These are phyloP conservation scores for Diphasiastrum complanatum DNA, from an alignment of 83 land plant genomes.

Conservation along the genomic window DNA sequence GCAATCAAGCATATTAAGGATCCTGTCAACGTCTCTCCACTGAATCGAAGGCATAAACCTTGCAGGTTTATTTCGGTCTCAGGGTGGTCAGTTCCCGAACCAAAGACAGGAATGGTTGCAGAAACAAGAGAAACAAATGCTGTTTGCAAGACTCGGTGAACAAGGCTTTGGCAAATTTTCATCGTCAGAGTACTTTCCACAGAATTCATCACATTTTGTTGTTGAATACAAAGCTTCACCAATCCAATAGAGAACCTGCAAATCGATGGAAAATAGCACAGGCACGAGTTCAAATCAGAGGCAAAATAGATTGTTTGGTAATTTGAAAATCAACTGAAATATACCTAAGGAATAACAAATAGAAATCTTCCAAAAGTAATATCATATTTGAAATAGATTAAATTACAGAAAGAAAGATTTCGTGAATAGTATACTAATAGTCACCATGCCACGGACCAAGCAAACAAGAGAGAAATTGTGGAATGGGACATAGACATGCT, in stretches of 20 bases:
- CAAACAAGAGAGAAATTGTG: too few species aligned
- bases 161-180: background rate
- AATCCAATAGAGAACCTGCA: background rate
- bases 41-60: slow-evolving; percentile 9
- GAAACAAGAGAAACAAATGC: slow-evolving; percentile 24
- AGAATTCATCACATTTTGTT: too few species aligned
- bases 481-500: too few species aligned
- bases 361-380: too few species aligned
- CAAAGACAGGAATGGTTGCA: slow-evolving; percentile 19
- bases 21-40: slow-evolving; percentile 22
- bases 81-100: background rate
- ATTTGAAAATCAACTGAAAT: background rate
- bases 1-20: slow-evolving; percentile 13
- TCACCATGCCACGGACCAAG: too few species aligned
- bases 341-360: too few species aligned
- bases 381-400: too few species aligned
- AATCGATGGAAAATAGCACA: background rate
- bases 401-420: too few species aligned
- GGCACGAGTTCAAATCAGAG: background rate
- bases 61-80: background rate
- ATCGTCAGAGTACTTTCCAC: background rate
- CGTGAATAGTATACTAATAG: too few species aligned
- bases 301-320: background rate
- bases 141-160: slow-evolving; percentile 6
- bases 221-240: too few species aligned